Conservation (phyloP, 164 flowering plant species). For the Chimonanthus salicifolius region DNA sequence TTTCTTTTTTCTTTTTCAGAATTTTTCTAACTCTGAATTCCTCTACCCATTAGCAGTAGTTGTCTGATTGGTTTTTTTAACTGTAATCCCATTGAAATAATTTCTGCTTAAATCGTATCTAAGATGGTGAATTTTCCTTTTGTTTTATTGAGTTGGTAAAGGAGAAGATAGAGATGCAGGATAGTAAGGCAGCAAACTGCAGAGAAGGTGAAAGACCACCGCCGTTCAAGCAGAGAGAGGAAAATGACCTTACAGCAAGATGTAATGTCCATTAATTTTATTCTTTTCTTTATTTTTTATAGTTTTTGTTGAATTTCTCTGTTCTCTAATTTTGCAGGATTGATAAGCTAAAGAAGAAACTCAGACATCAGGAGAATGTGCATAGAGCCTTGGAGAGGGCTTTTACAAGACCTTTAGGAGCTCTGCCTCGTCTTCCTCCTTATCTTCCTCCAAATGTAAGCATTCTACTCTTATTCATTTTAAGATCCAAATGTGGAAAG, state of each 20-base stretch:
- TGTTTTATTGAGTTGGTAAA: slow-evolving; percentile 6
- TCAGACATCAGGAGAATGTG: slow-evolving; percentile 78
- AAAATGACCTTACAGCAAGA: slow-evolving; percentile 80
- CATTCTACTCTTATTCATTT: slow-evolving; percentile 1
- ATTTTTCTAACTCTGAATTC: not conserved
- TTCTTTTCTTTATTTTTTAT: not conserved
- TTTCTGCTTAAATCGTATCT: not conserved
- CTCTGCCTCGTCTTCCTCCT: slow-evolving; percentile 93
- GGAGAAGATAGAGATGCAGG: slow-evolving; percentile 43
- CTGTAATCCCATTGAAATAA: not conserved
- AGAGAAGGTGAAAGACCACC: slow-evolving; percentile 26
- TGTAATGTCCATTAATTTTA: slow-evolving; percentile 29
- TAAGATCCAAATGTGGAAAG: not conserved
- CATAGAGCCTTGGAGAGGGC: slow-evolving; percentile 90
- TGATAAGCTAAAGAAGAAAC: slow-evolving; percentile 79
- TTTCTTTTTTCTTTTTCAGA: not conserved
- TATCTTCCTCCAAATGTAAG: slow-evolving; percentile 76
- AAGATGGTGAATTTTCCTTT: not conserved
- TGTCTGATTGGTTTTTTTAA: not conserved
- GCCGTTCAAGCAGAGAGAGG: slow-evolving; percentile 43
- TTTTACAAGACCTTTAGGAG: slow-evolving; percentile 78
- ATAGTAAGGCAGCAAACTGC: slow-evolving; percentile 23
- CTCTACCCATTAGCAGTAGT: not conserved
- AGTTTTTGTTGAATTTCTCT: not conserved
- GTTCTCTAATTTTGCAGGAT: slow-evolving; percentile 39